Conservation (phyloP, 2,329 filamentous ascomycete genomes). For the Claviceps sp. region DNA sequence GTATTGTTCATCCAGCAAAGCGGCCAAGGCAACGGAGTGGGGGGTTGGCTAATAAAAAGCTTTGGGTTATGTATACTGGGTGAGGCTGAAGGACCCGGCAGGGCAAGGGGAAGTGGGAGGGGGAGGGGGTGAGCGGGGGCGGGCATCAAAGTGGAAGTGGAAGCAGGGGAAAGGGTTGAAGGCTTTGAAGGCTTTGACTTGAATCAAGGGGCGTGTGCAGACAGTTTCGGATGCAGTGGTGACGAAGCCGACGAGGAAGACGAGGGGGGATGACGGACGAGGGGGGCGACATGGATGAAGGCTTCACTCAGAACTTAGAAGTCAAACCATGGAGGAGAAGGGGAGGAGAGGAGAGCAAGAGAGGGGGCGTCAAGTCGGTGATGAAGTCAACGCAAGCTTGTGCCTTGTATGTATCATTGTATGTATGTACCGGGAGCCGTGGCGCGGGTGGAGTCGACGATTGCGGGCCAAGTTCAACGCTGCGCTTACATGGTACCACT, state of each 20-base stretch:
- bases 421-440: background rate
- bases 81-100: slow-evolving; percentile 8
- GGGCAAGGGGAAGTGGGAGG: background rate
- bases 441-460: background rate
- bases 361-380: background rate
- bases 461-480: background rate
- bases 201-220: background rate
- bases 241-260: background rate
- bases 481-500: background rate
- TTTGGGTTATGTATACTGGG: too few relatives aligned
- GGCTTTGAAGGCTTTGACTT: too few relatives aligned
- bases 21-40: too few relatives aligned
- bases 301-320: too few relatives aligned
- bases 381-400: background rate
- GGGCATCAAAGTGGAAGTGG: background rate
- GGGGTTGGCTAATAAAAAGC: background rate
- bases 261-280: background rate
- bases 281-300: background rate
- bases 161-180: background rate
- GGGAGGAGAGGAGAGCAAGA: background rate
- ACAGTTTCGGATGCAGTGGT: background rate
- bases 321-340: background rate
- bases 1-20: slow-evolving; percentile 5
- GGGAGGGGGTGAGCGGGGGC: background rate
- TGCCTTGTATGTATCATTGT: background rate